Base-by-base conservation (phyloP, 495 filamentous ascomycete genomes). In the Tuber aestivum region DNA sequence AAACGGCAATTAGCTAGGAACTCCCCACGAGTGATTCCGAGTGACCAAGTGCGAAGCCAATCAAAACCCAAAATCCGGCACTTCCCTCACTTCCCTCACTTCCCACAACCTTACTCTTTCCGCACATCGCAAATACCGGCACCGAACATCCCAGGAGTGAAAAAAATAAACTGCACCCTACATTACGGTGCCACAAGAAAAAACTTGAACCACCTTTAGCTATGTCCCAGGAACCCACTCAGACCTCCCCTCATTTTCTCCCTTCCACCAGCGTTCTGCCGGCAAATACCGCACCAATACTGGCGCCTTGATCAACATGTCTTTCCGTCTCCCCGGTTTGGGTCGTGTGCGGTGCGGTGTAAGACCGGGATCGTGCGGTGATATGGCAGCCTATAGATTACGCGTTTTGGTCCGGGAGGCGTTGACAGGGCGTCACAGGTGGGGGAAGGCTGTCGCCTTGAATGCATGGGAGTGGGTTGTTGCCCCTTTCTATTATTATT, bases 31-130 rank as follows among this genome's bases (percentile, higher is more conserved):
- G 56, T 65, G 56, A 65, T 65, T 27, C 56, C 56, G 16, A 20
- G 16, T 65, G 56, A 65, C 27, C 27, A 65, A 65, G 56, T 65
- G 56, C 27, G 56, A 65, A 65, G 56, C 56, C 56, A 65, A 65
- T 65, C 56, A 65, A 27, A 35, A 9, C 32, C 27, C 56, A 18
- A 20, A 35, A 6, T n/a, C 4, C 56, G 7, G 16, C 16, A 35
- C 14, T 35, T 8, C 56, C 56, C n/a, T 32, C n/a, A 27, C 16
- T 3, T 20, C 42, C 12, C 10, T 40, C 38, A 3, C 23, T 14
- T 35, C 56, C 20, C 56, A 7, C 56, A 18, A 20, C 23, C 4
- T 14, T 14, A 35, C n/a, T 4, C 16, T 18, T 18, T 32, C 27
- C 27, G 14, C 14, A 35, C n/a, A 6, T 65, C 0, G 4, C 10